phyloP scores from a whole-genome alignment of 1,139 yeast genomes.

The Casaregolazyma suthepensis region DNA sequence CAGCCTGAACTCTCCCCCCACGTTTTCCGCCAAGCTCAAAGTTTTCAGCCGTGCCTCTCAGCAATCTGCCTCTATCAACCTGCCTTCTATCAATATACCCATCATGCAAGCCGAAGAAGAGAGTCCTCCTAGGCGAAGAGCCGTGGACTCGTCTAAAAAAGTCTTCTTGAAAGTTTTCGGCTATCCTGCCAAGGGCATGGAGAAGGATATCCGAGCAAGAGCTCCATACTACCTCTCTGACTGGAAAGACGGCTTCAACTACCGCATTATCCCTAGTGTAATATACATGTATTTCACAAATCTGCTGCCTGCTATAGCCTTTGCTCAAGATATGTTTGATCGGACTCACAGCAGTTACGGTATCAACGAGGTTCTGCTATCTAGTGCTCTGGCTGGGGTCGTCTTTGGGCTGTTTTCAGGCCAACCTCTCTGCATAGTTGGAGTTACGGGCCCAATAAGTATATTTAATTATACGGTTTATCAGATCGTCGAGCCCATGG shows the following conservation, averaged over 20 bases:
- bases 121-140: neutral
- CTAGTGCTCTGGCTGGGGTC: conserved; percentile 84
- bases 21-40: neutral
- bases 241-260: conserved; percentile 76
- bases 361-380: conserved; percentile 77
- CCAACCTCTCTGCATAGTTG: conserved; percentile 93
- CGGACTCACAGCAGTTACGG: conserved; percentile 83
- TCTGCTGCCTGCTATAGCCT: conserved; percentile 86
- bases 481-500: conserved; percentile 59
- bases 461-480: conserved; percentile 90
- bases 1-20: no score
- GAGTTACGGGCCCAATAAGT: conserved; percentile 88
- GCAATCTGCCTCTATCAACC: neutral
- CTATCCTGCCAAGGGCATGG: conserved; percentile 51
- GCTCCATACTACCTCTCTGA: conserved; percentile 69
- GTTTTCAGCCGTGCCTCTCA: neutral
- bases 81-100: neutral
- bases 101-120: neutral
- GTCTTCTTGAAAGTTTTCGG: conserved; percentile 16
- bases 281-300: conserved; percentile 83
- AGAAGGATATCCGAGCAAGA: conserved; percentile 48
- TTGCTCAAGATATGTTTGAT: conserved; percentile 94
- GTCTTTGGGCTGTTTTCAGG: conserved; percentile 82
- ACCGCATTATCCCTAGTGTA: conserved; percentile 84
- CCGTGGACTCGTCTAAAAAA: neutral